Percentiles rank a stretch among this genome's conserved stretches.
phyloP scores from a whole-genome alignment of 805 yeast genomes.

The Grigorovia yakushimaensis region DNA sequence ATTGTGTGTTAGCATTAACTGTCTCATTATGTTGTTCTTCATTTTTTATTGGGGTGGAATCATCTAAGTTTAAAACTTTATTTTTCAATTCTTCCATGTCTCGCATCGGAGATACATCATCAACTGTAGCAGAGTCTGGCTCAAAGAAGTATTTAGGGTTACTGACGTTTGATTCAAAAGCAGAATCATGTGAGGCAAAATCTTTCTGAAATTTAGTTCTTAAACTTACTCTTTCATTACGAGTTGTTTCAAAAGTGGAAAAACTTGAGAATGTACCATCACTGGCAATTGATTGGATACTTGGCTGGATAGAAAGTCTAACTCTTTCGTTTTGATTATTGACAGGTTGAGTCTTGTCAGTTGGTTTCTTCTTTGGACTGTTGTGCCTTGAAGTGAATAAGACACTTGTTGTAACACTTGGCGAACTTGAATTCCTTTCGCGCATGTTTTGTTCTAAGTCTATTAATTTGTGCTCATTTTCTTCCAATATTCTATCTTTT shows the following conservation, averaged over 20 bases:
- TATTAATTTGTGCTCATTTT: constrained; percentile 13
- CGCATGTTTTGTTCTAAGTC: constrained; percentile 10
- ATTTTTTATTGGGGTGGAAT: background rate
- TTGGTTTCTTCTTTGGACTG: constrained; percentile 14
- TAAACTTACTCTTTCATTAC: constrained; percentile 5
- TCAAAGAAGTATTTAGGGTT: constrained; percentile 22
- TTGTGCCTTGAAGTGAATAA: constrained; percentile 15
- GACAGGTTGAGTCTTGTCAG: background rate
- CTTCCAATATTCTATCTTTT: constrained; percentile 15
- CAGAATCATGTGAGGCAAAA: background rate
- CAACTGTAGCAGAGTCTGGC: constrained; percentile 21
- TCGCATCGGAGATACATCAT: constrained; percentile 26
- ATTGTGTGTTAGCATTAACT: constrained; percentile 33
- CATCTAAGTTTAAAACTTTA: constrained; percentile 17
- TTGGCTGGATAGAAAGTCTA: constrained; percentile 21
- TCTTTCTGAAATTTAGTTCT: constrained; percentile 9
- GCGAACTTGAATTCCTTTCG: constrained; percentile 5
- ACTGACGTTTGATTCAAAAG: constrained; percentile 1
- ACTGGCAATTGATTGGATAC: constrained; percentile 23
- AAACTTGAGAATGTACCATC: constrained; percentile 13
- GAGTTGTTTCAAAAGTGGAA: constrained; percentile 6
- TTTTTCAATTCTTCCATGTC: constrained; percentile 24
- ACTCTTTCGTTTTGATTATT: background rate
- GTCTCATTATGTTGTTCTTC: background rate
- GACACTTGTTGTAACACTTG: constrained; percentile 20